These are phyloP conservation scores for Rhizomucor pusillus DNA, from an alignment of 371 early-diverging fungal species.

Conservation along the genomic window DNA sequence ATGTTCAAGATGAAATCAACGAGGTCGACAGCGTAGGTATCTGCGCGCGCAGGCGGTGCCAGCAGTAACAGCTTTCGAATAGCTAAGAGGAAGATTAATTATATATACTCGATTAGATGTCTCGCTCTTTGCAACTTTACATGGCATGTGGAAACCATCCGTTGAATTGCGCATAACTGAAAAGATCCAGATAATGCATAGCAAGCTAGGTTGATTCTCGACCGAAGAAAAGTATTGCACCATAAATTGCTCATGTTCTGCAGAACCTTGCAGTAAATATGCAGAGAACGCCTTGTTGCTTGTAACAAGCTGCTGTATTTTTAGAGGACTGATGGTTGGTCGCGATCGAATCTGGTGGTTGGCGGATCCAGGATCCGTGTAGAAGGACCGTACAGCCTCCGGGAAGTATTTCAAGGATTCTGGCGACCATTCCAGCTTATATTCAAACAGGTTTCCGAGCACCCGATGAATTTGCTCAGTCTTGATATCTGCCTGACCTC, in stretches of 20 bases:
- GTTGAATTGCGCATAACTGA: constrained; percentile 30
- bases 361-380: constrained; percentile 25
- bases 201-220: constrained; percentile 63
- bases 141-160: constrained; percentile 37
- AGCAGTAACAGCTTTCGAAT: constrained; percentile 65
- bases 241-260: constrained; percentile 34
- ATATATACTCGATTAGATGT: not conserved
- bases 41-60: constrained; percentile 68
- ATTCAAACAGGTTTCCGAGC: constrained; percentile 49
- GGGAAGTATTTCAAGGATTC: constrained; percentile 56
- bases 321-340: constrained; percentile 32
- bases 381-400: constrained; percentile 51
- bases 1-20: constrained; percentile 63
- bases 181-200: constrained; percentile 70
- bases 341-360: constrained; percentile 18
- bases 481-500: constrained; percentile 62
- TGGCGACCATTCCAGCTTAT: constrained; percentile 56
- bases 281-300: constrained; percentile 27
- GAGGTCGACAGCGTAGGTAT: constrained; percentile 65
- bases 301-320: constrained; percentile 28
- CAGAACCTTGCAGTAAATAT: constrained; percentile 37
- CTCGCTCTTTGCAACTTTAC: constrained; percentile 13
- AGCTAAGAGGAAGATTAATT: constrained; percentile 17
- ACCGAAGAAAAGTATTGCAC: constrained; percentile 50
- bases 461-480: constrained; percentile 56